Percentiles rank a stretch among this genome's conserved stretches.
Conservation (phyloP, 73 alveolate species). For the Paramecium tetraurelia region DNA sequence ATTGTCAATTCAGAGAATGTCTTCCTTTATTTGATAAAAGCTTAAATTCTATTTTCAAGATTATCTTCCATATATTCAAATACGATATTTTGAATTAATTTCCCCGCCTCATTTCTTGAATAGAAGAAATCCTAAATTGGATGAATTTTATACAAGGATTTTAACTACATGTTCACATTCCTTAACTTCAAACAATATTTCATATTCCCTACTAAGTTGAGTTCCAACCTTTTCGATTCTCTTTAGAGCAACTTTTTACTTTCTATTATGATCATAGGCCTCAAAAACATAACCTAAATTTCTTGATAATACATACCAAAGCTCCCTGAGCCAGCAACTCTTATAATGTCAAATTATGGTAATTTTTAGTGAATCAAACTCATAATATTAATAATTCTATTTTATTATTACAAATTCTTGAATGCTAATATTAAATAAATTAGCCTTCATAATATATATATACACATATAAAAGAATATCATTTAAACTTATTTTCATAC, state of each 20-base stretch:
- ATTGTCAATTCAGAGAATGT: constrained; percentile 35
- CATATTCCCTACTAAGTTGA: constrained; percentile 86
- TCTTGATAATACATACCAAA: constrained; percentile 65
- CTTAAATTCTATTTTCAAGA: constrained; percentile 80
- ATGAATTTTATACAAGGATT: constrained; percentile 65
- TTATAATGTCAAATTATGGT: constrained; percentile 69
- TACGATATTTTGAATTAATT: constrained; percentile 87
- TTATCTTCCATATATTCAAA: constrained; percentile 87
- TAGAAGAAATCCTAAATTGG: constrained; percentile 72
- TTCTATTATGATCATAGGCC: constrained; percentile 78
- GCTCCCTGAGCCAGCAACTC: constrained; percentile 76
- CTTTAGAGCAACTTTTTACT: constrained; percentile 83
- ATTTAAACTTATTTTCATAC: background rate
- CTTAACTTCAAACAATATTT: constrained; percentile 78
- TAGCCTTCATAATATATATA: background rate
- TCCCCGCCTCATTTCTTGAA: constrained; percentile 85
- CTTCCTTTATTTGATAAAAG: constrained; percentile 62
- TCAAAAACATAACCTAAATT: constrained; percentile 88
- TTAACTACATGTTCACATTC: constrained; percentile 84
- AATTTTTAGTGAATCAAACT: background rate
- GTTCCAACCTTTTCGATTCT: constrained; percentile 89
- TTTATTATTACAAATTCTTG: background rate
- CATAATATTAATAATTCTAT: background rate
- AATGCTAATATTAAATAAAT: background rate
- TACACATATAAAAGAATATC: background rate